Evolutionary conservation across 2,329 filamentous ascomycete species (phyloP).

Genomic region (Fusarium protoensiforme): DNA sequence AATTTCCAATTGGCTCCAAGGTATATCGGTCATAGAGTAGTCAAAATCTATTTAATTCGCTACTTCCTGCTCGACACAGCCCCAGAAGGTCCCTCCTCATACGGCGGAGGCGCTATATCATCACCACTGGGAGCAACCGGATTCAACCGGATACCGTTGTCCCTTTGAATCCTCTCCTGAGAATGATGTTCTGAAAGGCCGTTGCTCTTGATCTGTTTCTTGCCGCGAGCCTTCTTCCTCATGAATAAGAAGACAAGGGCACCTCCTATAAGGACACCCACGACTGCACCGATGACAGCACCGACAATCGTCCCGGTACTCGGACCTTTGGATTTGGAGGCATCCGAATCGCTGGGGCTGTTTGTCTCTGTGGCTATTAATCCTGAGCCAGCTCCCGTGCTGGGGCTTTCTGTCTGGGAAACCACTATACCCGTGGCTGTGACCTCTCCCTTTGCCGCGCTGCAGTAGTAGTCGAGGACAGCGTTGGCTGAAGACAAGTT

Average conservation of each 20-base stretch:
- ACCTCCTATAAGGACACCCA: neutral
- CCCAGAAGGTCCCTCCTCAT: neutral
- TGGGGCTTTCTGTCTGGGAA: neutral
- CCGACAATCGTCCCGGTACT: neutral
- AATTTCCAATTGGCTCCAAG: neutral
- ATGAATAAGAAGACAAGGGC: neutral
- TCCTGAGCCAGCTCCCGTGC: neutral
- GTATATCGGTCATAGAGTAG: neutral
- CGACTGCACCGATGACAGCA: neutral
- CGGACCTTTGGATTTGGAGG: neutral
- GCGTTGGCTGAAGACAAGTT: neutral
- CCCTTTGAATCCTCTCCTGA: neutral
- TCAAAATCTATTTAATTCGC: neutral
- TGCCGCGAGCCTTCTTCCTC: neutral
- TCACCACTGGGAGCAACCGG: neutral
- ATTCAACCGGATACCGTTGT: neutral
- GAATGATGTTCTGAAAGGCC: neutral
- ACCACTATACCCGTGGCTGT: neutral
- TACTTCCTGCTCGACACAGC: neutral
- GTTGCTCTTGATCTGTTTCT: neutral
- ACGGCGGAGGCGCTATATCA: neutral
- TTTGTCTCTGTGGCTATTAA: neutral
- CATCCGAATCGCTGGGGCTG: neutral
- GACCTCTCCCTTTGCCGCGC: neutral
- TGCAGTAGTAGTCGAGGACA: neutral